Percentiles rank a stretch among this genome's conserved stretches.
These are phyloP conservation scores for Fusarium sp. DNA, from an alignment of 2,329 filamentous ascomycete genomes.

Conservation along the genomic window DNA sequence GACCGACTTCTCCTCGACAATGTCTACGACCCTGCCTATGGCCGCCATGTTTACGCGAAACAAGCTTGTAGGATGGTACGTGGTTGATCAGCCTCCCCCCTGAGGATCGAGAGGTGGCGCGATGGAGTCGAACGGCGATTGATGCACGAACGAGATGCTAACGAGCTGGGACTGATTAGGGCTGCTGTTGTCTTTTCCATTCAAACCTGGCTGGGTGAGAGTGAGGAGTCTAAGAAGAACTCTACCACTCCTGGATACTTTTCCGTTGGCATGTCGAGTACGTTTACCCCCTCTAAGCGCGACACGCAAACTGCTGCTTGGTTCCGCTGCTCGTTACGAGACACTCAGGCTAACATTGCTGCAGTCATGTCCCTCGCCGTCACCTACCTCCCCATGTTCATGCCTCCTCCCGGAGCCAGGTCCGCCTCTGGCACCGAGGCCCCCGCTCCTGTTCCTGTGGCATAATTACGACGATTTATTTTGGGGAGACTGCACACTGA, in stretches of 20 bases:
- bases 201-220: slow-evolving; percentile 83
- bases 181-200: slow-evolving; percentile 79
- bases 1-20: slow-evolving; percentile 78
- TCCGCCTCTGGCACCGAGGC: slow-evolving; percentile 50
- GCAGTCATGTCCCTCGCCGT: slow-evolving; percentile 71
- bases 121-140: background rate
- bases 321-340: background rate
- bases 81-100: slow-evolving; percentile 13
- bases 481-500: slow-evolving; percentile 9
- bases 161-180: slow-evolving; percentile 58
- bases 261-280: slow-evolving; percentile 83
- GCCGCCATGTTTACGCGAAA: slow-evolving; percentile 84
- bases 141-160: slow-evolving; percentile 10
- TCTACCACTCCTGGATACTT: slow-evolving; percentile 76
- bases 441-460: slow-evolving; percentile 36
- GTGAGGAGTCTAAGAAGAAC: slow-evolving; percentile 73
- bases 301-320: background rate
- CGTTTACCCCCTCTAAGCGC: slow-evolving; percentile 48
- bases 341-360: slow-evolving; percentile 14
- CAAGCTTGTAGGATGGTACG: slow-evolving; percentile 78
- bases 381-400: slow-evolving; percentile 64
- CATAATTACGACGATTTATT: slow-evolving; percentile 10
- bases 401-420: slow-evolving; percentile 54
- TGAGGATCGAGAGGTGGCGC: background rate
- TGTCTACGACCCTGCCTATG: slow-evolving; percentile 89